phyloP scores from a whole-genome alignment of 768 basidiomycete species.

The Russula dissimulans region DNA sequence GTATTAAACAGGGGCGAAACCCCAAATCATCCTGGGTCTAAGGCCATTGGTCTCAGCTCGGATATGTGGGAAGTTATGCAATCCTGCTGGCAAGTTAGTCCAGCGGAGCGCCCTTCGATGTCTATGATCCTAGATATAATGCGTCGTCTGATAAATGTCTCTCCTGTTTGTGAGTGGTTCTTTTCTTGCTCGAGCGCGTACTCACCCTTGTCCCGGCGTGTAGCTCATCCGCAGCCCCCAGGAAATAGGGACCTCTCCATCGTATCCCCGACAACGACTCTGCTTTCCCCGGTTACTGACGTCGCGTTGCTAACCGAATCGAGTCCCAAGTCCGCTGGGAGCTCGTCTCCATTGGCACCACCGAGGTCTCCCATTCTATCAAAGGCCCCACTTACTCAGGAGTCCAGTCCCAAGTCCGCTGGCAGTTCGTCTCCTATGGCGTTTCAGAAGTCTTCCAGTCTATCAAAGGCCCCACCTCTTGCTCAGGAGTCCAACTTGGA shows the following conservation, averaged over 20 bases:
- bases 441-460: background rate
- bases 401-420: background rate
- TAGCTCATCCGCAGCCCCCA: background rate
- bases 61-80: slow-evolving; percentile 14
- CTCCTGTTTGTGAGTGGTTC: background rate
- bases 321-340: background rate
- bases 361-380: background rate
- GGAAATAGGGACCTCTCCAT: background rate
- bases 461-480: background rate
- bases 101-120: slow-evolving; percentile 5
- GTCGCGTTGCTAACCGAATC: background rate
- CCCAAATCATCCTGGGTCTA: background rate
- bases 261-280: background rate
- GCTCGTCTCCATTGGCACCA: background rate
- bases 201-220: background rate
- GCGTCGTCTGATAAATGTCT: background rate
- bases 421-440: background rate
- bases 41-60: background rate
- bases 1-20: background rate
- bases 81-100: slow-evolving; percentile 2
- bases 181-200: background rate
- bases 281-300: background rate
- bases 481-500: background rate
- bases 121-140: background rate
- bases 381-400: background rate